Evolutionary conservation across 345 rosid genomes (phyloP).

Genomic region (Syzygium jambos): DNA sequence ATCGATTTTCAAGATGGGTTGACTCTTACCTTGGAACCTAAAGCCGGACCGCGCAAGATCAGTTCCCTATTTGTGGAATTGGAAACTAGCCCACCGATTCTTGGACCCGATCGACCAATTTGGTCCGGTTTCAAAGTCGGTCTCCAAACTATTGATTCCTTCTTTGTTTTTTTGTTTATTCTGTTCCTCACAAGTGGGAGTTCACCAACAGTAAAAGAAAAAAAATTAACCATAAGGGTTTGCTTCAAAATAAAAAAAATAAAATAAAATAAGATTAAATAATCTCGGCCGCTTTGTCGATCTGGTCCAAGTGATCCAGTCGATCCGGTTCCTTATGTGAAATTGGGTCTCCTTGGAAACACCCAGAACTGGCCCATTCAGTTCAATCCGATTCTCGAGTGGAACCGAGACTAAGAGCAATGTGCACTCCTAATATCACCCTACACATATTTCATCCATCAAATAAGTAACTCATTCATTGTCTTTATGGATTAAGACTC

Average conservation of each 20-base stretch:
- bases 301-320: neutral
- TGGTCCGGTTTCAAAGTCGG: rapidly evolving
- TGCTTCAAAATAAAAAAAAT: neutral
- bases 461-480: neutral
- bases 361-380: too few relatives aligned
- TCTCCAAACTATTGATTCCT: neutral
- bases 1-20: neutral
- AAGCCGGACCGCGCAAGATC: neutral
- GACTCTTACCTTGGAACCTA: rapidly evolving
- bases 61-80: neutral
- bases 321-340: too few relatives aligned
- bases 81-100: neutral
- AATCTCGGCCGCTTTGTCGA: neutral
- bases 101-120: neutral
- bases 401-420: too few relatives aligned
- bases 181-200: neutral
- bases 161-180: too few relatives aligned
- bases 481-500: neutral
- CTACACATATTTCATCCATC: neutral
- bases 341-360: too few relatives aligned
- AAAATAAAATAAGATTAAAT: too few relatives aligned
- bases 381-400: too few relatives aligned
- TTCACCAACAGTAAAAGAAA: too few relatives aligned
- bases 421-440: too few relatives aligned
- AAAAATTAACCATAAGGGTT: neutral